Evolutionary conservation across 352 stramenopile species (phyloP), one percentile per base, ranked within the genome.

Genomic region (Pseudoperonospora humuli): DNA sequence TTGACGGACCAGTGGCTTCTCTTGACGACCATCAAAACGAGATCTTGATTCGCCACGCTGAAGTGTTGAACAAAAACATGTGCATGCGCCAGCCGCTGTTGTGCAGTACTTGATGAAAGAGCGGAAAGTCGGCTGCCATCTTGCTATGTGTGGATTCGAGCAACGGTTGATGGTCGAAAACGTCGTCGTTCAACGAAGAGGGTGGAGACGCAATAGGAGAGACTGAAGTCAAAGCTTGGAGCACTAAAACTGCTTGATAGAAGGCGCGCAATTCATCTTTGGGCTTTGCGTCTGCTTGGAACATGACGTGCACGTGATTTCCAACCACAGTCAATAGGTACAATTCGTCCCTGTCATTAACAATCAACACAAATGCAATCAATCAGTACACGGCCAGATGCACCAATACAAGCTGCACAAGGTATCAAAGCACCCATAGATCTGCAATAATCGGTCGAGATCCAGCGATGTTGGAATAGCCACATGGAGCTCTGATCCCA

Each of bases 191-290:
- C 37, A 34, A 60, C 5, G 33, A 58, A 34, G 41, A 31, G 7
- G 43, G 32, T 5, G 50, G 7, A 20, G 54, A 44, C 3, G 56
- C n/a, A n/a, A n/a, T n/a, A n/a, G n/a, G n/a, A n/a, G n/a, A n/a
- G 10, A 51, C 43, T 1, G 37, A 51, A 2, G 43, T 45, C 27
- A 79, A 58, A 17, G 61, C 56, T 33, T 85, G 40, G 0, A 86
- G 54, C 11, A 85, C 50, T 17, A 84, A 45, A 1, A 85, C 57
- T 9, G 70, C 76, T 42, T 89, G 74, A 51, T 78, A 86, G 39
- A 77, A 89, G 2, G 71, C 76, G 3, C 74, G 74, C n/a, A 89
- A 45, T 45, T 89, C 74, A 42, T 86, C 76, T 31, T 57, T 61
- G 1, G 74, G 62, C 26, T 70, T 67, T 11, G 64, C 64, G 18